Base-by-base conservation (phyloP, 306 rosid species). In the Quercus mongolica region DNA sequence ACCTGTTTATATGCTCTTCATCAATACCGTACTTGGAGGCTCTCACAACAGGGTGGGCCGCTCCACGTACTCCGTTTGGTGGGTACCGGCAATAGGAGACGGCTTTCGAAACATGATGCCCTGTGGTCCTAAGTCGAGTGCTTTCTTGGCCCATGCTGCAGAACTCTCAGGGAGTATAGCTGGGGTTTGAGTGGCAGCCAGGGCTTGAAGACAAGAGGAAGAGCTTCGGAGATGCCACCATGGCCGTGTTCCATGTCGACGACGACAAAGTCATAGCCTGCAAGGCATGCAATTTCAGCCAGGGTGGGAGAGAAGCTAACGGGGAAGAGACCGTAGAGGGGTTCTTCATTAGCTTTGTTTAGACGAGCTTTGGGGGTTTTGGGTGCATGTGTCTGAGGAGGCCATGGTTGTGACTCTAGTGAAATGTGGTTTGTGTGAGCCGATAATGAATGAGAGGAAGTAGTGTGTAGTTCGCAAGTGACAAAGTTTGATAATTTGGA, bases 231-330 rank as follows among this genome's bases (percentile, higher is more conserved):
- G 77, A 87, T 81, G 6, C 90, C 89, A 58, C 92, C 97, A 65
- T 84, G 85, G 59, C 91, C 97, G 69, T 91, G 97, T 57, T 92
- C 96, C 94, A 92, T 91, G 86, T 93, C 94, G 58, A 93, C 67
- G 1, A 92, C 89, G 11, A 89, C 90, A 18, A 89, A 92, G 71
- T 92, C 94, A 72, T 89, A 91, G 79, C 97, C 92, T 64, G 94
- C 67, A 51, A 84, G 90, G 17, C 87, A 89, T 0, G 91, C 91
- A 83, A 91, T 93, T 87, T 91, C 93, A 17, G 93, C 91, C 6
- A 94, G 78, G 19, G 97, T 88, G 13, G 96, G 98, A 56, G 93
- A 92, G 89, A 89, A 88, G 77, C 87, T 80, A 73, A 89, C 93
- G 78, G 83, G 87, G 89, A 94, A 92, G 79, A 88, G 55, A 54